Evolutionary conservation across 805 yeast genomes (phyloP), one percentile per base, ranked within the genome.

Genomic region (Lachancea thermotolerans): DNA sequence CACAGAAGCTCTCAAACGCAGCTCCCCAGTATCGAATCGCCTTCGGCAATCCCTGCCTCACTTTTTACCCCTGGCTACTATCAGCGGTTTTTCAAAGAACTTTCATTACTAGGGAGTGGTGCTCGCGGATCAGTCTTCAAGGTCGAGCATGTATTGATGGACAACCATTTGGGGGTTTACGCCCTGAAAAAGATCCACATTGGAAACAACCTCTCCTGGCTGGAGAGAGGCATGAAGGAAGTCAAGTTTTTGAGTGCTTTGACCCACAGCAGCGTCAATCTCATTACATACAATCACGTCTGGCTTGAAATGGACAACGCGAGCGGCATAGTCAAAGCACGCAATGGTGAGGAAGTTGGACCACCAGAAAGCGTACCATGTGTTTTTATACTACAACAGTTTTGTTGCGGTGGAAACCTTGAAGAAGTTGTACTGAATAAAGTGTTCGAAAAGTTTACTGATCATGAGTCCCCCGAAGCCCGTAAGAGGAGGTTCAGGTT

Each of bases 271-370:
- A 68, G 69, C 51, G 69, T 75, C 37, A 84, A 88, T 60, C 71
- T 89, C 53, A 86, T 89, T 25, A 77, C 84, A 16, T 89, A 89
- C 59, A 88, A 89, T 57, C 96, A 89, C 64, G 96, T 88, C 21
- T 89, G 96, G 96, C 62, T 89, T 29, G 96, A 89, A 57, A 70
- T 82, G 56, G 62, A 71, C 54, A 67, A 82, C 45, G 72, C 83
- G 35, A 68, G 71, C 40, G 66, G 65, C 5, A 43, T 60, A 4
- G 54, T 57, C 3, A 44, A 52, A 31, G 47, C 54, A 1, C 28
- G 48, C 11, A 51, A 55, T 10, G 55, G 57, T 4, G 41, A 50
- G 17, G 53, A 47, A 6, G 41, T 48, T 2, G 52, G 43, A 15
- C 5, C n/a, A 2, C 45, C 46, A 1, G 46, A 48, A 8, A 58